A percentile compares a stretch with the other conserved stretches of the same genome.
phyloP scores from a whole-genome alignment of 768 basidiomycete genomes.

The Basidioascus undulatus region DNA sequence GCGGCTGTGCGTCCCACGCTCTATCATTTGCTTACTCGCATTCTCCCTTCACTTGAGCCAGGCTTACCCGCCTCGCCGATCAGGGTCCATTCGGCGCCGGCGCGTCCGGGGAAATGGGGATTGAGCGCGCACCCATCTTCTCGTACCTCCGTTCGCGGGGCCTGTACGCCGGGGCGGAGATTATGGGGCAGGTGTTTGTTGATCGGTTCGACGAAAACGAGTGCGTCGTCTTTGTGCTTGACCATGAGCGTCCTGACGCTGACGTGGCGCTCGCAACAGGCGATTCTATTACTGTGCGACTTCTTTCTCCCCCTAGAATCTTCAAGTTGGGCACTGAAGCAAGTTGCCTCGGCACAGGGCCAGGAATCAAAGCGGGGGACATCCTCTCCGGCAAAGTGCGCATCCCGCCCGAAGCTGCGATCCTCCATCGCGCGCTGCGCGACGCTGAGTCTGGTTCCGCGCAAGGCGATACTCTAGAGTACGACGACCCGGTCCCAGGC shows the following conservation, averaged over 20 bases:
- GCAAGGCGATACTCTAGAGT: slow-evolving; percentile 6
- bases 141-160: slow-evolving; percentile 9
- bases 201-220: slow-evolving; percentile 12
- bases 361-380: slow-evolving; percentile 9
- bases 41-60: too few species aligned
- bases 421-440: slow-evolving; percentile 6
- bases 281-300: background rate
- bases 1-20: too few species aligned
- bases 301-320: background rate
- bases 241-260: too few species aligned
- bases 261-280: background rate
- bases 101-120: slow-evolving; percentile 8
- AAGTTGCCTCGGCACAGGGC: too few species aligned
- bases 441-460: slow-evolving; percentile 13
- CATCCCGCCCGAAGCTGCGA: slow-evolving; percentile 3
- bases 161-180: slow-evolving; percentile 13
- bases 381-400: slow-evolving; percentile 11
- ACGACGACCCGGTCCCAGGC: slow-evolving; percentile 2
- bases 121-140: slow-evolving; percentile 11
- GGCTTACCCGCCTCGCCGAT: too few species aligned
- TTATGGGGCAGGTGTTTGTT: slow-evolving; percentile 11
- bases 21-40: too few species aligned
- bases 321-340: background rate
- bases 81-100: slow-evolving; percentile 13
- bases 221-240: background rate